Percentiles rank a stretch among this genome's conserved stretches.
phyloP scores from a whole-genome alignment of 371 early-diverging fungal genomes.

The Blyttiomyces sp. region DNA sequence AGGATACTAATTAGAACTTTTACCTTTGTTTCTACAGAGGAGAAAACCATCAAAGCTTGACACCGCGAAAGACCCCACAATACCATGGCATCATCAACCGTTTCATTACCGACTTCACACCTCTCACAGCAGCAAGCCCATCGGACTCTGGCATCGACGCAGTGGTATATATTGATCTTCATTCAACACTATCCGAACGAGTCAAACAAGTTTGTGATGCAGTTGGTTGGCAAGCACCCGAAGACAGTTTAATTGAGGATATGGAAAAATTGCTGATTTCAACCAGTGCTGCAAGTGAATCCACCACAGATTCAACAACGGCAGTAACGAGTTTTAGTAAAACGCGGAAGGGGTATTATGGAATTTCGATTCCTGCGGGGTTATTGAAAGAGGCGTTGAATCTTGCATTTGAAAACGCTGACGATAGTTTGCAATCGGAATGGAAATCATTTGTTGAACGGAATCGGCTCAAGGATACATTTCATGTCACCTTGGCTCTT shows the following conservation, averaged over 20 bases:
- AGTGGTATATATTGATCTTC: conserved; percentile 47
- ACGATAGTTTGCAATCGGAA: neutral
- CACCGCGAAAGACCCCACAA: conserved; percentile 54
- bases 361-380: neutral
- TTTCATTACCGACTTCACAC: conserved; percentile 52
- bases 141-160: conserved; percentile 42
- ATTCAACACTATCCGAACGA: conserved; percentile 10
- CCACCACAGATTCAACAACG: neutral
- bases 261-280: neutral
- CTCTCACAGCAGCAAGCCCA: conserved; percentile 47
- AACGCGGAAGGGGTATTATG: neutral
- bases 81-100: conserved; percentile 48
- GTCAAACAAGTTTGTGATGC: conserved; percentile 9
- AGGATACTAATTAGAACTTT: neutral
- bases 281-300: neutral
- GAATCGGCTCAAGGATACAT: too few relatives aligned
- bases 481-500: neutral
- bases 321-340: neutral
- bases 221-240: conserved; percentile 9
- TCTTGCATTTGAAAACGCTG: neutral
- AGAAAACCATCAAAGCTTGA: conserved; percentile 70
- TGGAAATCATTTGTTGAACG: too few relatives aligned
- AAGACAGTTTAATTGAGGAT: neutral
- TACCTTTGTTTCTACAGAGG: conserved; percentile 49
- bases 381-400: neutral